Conservation (phyloP, 2,329 filamentous ascomycete species). For the Calonectria naviculata region DNA sequence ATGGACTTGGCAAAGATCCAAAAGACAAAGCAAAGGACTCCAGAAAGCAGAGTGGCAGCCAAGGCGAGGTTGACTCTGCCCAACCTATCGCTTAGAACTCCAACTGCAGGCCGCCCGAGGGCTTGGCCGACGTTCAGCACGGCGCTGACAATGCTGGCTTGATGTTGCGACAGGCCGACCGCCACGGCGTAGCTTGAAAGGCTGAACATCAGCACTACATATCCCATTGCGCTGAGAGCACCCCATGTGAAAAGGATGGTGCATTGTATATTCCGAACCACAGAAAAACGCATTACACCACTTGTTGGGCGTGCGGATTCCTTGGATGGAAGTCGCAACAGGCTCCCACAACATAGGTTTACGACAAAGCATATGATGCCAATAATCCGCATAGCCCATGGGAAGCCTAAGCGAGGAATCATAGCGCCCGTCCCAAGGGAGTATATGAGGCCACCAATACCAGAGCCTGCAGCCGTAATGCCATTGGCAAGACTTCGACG, state of each 20-base stretch:
- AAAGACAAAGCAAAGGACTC: slow-evolving; percentile 66
- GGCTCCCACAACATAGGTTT: slow-evolving; percentile 59
- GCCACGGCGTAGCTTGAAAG: slow-evolving; percentile 70
- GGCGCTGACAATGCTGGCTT: slow-evolving; percentile 70
- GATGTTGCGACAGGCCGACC: slow-evolving; percentile 66
- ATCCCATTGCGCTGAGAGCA: slow-evolving; percentile 71
- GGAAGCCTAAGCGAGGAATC: slow-evolving; percentile 63
- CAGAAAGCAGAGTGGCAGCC: slow-evolving; percentile 53
- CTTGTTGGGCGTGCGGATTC: background rate
- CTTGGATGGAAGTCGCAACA: background rate
- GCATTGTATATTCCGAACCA: slow-evolving; percentile 59
- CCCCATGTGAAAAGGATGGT: slow-evolving; percentile 67
- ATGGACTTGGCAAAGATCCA: slow-evolving; percentile 71
- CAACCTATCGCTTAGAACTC: slow-evolving; percentile 69
- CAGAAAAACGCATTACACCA: slow-evolving; percentile 40
- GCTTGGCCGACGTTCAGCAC: slow-evolving; percentile 72
- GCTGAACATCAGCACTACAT: slow-evolving; percentile 72
- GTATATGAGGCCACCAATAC: slow-evolving; percentile 46
- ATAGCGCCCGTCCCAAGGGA: slow-evolving; percentile 52
- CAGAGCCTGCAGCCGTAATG: slow-evolving; percentile 63
- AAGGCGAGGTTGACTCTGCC: slow-evolving; percentile 72
- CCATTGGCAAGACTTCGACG: slow-evolving; percentile 68
- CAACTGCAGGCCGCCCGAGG: slow-evolving; percentile 68
- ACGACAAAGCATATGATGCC: slow-evolving; percentile 61
- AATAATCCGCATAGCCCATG: slow-evolving; percentile 66